phyloP scores from a whole-genome alignment of 768 basidiomycete species.

The Russula ochroleuca region DNA sequence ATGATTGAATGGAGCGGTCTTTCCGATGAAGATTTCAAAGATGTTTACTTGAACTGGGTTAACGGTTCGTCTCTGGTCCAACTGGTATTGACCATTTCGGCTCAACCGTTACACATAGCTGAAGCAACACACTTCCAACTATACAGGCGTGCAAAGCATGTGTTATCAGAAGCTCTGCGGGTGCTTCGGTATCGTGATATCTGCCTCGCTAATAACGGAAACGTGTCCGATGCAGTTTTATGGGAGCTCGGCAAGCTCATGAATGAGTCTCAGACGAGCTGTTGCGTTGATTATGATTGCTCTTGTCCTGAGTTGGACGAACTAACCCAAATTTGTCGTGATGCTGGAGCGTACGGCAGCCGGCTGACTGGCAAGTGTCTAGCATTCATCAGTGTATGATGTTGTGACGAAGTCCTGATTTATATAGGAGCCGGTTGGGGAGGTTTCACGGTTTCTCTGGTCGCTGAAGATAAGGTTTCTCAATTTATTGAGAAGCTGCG shows the following conservation, averaged over 20 bases:
- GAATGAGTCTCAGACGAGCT: conserved; percentile 74
- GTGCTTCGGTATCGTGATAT: conserved; percentile 73
- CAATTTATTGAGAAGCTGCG: conserved; percentile 60
- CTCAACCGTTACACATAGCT: too few species aligned
- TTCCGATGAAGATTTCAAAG: too few species aligned
- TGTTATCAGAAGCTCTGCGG: conserved; percentile 73
- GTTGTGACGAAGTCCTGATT: not conserved
- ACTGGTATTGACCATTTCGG: too few species aligned
- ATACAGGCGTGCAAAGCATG: conserved; percentile 44
- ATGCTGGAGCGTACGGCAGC: too few species aligned
- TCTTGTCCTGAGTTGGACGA: conserved; percentile 75
- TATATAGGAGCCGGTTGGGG: conserved; percentile 82
- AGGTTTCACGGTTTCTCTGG: conserved; percentile 72
- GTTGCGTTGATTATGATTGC: conserved; percentile 66
- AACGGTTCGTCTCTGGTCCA: too few species aligned
- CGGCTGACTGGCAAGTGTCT: conserved; percentile 62
- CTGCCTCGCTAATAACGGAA: conserved; percentile 37
- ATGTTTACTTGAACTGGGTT: too few species aligned
- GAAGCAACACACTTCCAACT: too few species aligned
- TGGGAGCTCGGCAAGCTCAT: conserved; percentile 62
- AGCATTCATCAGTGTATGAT: not conserved
- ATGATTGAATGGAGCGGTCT: too few species aligned
- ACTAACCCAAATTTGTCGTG: conserved; percentile 49
- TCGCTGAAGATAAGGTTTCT: conserved; percentile 58
- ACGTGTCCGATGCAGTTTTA: conserved; percentile 35